These are phyloP conservation scores for Gossypium turneri DNA, from an alignment of 345 rosid species.

Conservation along the genomic window DNA sequence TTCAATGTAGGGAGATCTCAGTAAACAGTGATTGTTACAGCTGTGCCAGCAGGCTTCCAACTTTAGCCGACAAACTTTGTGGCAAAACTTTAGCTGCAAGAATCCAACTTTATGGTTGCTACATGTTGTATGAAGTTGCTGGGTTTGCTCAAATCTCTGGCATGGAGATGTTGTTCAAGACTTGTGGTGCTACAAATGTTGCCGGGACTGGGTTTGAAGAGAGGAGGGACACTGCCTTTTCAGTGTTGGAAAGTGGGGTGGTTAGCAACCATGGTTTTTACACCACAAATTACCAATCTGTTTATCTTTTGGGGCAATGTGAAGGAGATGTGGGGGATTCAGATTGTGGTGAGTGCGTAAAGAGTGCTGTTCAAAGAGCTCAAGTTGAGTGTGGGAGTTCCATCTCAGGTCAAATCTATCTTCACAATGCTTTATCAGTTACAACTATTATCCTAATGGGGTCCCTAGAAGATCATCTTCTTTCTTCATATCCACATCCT, in stretches of 20 bases:
- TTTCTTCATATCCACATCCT: slow-evolving; percentile 28
- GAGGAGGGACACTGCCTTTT: slow-evolving; percentile 77
- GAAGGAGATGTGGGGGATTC: slow-evolving; percentile 94
- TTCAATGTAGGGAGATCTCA: slow-evolving; percentile 90
- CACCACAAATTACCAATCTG: slow-evolving; percentile 56
- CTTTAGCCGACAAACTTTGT: slow-evolving; percentile 66
- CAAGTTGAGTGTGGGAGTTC: slow-evolving; percentile 94
- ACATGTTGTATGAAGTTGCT: slow-evolving; percentile 73
- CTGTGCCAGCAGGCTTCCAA: slow-evolving; percentile 88
- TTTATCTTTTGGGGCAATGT: slow-evolving; percentile 83
- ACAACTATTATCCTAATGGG: slow-evolving; percentile 77
- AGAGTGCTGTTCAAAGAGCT: slow-evolving; percentile 70
- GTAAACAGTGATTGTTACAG: slow-evolving; percentile 68
- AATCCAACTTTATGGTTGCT: slow-evolving; percentile 85
- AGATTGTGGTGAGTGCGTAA: slow-evolving; percentile 80
- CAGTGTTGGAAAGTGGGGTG: slow-evolving; percentile 64
- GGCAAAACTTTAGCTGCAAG: slow-evolving; percentile 74
- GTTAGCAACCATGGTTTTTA: slow-evolving; percentile 69
- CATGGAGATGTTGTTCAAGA: slow-evolving; percentile 81
- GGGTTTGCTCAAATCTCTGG: slow-evolving; percentile 88
- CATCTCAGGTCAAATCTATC: slow-evolving; percentile 75
- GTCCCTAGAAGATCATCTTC: slow-evolving; percentile 55
- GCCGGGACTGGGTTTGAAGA: slow-evolving; percentile 82
- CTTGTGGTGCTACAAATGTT: slow-evolving; percentile 58
- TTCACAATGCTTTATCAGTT: slow-evolving; percentile 85